Base-by-base conservation (phyloP, 2,329 filamentous ascomycete species). In the Colletotrichum falcatum region DNA sequence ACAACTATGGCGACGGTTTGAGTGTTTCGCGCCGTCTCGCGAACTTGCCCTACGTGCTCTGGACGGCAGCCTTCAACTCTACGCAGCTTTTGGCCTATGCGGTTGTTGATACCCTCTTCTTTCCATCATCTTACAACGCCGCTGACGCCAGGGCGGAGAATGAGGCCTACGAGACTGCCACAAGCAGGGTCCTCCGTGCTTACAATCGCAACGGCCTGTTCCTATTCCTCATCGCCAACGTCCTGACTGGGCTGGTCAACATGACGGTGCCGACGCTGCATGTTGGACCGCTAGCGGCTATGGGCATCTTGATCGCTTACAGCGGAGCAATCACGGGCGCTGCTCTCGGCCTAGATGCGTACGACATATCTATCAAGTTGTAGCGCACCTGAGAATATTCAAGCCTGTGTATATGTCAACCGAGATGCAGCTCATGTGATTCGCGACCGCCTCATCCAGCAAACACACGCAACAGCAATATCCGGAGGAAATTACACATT, bases 1-100 rank as follows among this genome's bases (percentile, higher is more conserved):
- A 91, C 77, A 82, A 81, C 14, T 91, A 92, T 73, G 94, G 94
- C 7, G 86, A 94, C 42, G 90, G 90, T 8, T 85, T 97, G 35
- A 86, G 86, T 18, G 94, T 98, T 9, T 98, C 96, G 7, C 91
- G 96, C 26, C 91, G 96, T 0, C 84, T 98, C 67, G 96, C 95
- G 11, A 99, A 99, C 77, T 86, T 98, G 72, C 94, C 96, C 0
- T 99, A 99, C 79, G 88, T 98, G 53, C 85, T 97, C 54, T 98
- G 95, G 94, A 92, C 97, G 9, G 88, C 91, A n/a, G 91, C 94
- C 3, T 98, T 96, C 85, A 99, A 98, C 83, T 91, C 89, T 72
- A 85, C 87, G n/a, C 94, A 97, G 78, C 84, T 99, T 12, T 84
- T 93, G 9, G 86, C 91, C 1, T 97, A 95, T 79, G 94, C 91